Percentiles rank a stretch among this genome's conserved stretches.
Evolutionary conservation across 2,329 filamentous ascomycete species (phyloP).

Genomic region (Elsinoe perseae): DNA sequence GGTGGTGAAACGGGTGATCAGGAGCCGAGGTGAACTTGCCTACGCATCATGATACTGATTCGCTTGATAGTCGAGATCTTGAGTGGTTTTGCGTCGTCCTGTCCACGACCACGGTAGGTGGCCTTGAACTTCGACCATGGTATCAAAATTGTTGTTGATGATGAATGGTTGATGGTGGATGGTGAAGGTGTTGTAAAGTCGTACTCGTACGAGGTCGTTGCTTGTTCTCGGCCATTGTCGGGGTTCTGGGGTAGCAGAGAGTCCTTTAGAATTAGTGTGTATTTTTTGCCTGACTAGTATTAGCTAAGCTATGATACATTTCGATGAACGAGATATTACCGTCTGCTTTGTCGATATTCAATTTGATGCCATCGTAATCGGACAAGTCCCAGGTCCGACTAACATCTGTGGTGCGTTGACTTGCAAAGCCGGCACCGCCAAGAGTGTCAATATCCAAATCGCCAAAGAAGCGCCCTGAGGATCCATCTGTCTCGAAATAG

Average conservation of each 20-base stretch:
- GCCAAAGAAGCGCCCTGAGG: slow-evolving; percentile 53
- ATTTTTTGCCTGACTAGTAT: slow-evolving; percentile 44
- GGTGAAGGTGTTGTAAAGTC: slow-evolving; percentile 47
- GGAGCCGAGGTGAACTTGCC: slow-evolving; percentile 42
- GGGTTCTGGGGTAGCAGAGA: slow-evolving; percentile 48
- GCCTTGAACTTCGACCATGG: slow-evolving; percentile 59
- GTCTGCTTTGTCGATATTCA: slow-evolving; percentile 49
- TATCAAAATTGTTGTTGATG: slow-evolving; percentile 42
- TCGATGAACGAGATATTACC: slow-evolving; percentile 27
- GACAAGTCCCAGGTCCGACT: slow-evolving; percentile 56
- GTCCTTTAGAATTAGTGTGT: slow-evolving; percentile 71
- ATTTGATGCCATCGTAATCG: slow-evolving; percentile 52
- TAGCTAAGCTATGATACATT: not conserved
- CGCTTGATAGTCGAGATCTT: slow-evolving; percentile 55
- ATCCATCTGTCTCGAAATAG: slow-evolving; percentile 35
- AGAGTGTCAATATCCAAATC: slow-evolving; percentile 65
- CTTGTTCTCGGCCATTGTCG: slow-evolving; percentile 61
- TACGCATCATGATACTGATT: slow-evolving; percentile 72
- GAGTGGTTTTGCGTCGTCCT: slow-evolving; percentile 52
- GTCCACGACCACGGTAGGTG: slow-evolving; percentile 64
- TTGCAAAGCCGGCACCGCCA: slow-evolving; percentile 75
- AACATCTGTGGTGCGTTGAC: slow-evolving; percentile 58
- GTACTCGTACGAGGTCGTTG: slow-evolving; percentile 65
- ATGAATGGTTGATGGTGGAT: slow-evolving; percentile 15
- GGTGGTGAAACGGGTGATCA: not conserved